A percentile compares a stretch with the other conserved stretches of the same genome.
Evolutionary conservation across 768 basidiomycete species (phyloP).

Genomic region (Gymnopilus dilepis): DNA sequence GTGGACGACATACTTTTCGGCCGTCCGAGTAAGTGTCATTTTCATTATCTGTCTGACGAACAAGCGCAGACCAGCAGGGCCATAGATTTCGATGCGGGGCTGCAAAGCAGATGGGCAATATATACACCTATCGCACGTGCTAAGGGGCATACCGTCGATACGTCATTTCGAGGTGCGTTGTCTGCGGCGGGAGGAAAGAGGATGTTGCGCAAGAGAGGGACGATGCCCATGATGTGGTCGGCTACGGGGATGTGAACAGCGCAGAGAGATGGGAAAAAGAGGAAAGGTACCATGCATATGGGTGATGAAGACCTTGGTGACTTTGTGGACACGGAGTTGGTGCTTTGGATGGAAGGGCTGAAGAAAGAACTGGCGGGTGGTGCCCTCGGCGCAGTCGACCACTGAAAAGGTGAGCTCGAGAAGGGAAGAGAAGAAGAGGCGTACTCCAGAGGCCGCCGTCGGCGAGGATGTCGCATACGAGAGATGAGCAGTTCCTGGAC

Average conservation of each 20-base stretch:
- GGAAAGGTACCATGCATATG: constrained; percentile 75
- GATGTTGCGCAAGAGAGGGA: constrained; percentile 65
- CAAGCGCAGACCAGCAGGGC: constrained; percentile 76
- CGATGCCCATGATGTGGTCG: constrained; percentile 78
- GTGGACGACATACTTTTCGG: constrained; percentile 74
- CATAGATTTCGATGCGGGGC: constrained; percentile 74
- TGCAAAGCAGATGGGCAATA: constrained; percentile 26
- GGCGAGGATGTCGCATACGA: constrained; percentile 62
- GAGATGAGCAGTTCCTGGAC: constrained; percentile 78
- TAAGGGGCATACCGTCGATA: constrained; percentile 27
- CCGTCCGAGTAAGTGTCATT: constrained; percentile 66
- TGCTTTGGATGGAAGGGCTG: constrained; percentile 47
- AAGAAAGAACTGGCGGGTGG: constrained; percentile 65
- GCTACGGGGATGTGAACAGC: constrained; percentile 37
- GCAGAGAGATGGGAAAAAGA: background rate
- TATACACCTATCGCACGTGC: background rate
- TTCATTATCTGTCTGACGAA: constrained; percentile 75
- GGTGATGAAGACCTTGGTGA: constrained; percentile 80
- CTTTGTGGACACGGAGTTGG: constrained; percentile 47
- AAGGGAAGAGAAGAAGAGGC: constrained; percentile 25
- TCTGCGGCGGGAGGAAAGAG: constrained; percentile 50
- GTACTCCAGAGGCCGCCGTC: constrained; percentile 73
- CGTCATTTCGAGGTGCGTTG: constrained; percentile 16
- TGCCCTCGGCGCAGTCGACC: constrained; percentile 87
- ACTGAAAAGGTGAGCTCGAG: constrained; percentile 39